Base-by-base conservation (phyloP, 1,139 yeast species). In the Saccharomyces hybrid region DNA sequence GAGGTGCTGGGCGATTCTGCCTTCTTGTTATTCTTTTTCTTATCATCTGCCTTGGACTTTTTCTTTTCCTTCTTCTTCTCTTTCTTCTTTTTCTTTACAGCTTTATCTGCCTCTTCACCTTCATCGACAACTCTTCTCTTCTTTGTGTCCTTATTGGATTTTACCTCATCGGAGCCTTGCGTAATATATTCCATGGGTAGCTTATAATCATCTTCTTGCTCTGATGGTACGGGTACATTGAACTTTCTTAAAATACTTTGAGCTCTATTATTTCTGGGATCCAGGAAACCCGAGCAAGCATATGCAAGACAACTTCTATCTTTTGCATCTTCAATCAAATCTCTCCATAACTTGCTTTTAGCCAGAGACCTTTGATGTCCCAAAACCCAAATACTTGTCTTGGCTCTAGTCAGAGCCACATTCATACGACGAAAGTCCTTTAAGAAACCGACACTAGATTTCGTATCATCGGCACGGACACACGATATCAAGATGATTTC, bases 371-470 rank as follows among this genome's bases (percentile, higher is more conserved):
- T 74, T 48, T 77, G 81, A 64, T 88, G 85, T 26, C 99, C 99
- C 32, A 95, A 72, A 56, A 95, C 84, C 98, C 98, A 93, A 59
- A 95, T 73, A 0, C 98, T 87, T 1, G 96, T 79, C 62, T 86
- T 82, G 0, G 99, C 98, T 75, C 99, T 86, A 1, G 98, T 91
- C 50, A 91, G 75, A 0, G 96, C 97, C 56, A 91, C 98, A 70
- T 91, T 91, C 97, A 91, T 88, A 75, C 98, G 87, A 61, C 98
- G 79, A 47, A 85, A 78, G 71, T 91, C 98, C 58, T 87, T 84
- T 70, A 91, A 79, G 71, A 91, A 91, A 28, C 98, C 98, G 59
- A 91, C 93, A 54, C 88, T 74, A 2, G 67, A 59, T 46, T 65
- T 67, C 9, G 68, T 70, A 14, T 79, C 81, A 66, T 82, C 83